Evolutionary conservation across 208 protist species (phyloP).

Genomic region (Acanthamoeba healyi): DNA sequence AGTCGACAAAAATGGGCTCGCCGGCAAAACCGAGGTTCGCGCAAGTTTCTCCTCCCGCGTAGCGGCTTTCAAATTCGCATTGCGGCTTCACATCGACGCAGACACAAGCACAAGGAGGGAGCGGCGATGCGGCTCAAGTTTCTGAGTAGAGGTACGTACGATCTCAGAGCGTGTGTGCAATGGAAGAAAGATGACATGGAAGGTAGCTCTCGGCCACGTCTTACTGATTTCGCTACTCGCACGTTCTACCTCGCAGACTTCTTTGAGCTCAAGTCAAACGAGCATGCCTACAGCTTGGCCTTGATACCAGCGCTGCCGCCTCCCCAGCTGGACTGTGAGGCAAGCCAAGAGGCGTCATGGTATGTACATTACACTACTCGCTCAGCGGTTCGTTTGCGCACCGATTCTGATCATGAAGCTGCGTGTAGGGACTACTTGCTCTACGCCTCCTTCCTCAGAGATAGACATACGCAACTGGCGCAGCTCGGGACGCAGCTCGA

Average conservation of each 20-base stretch:
- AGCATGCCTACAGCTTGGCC: not conserved
- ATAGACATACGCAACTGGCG: not conserved
- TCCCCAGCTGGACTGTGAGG: not conserved
- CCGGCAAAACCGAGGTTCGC: no score
- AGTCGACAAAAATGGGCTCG: no score
- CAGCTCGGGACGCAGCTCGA: not conserved
- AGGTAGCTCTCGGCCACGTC: not conserved
- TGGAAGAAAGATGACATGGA: not conserved
- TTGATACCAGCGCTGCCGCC: not conserved
- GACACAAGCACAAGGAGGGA: no score
- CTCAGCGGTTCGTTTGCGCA: not conserved
- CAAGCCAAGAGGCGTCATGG: not conserved
- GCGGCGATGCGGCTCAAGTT: constrained; percentile 52
- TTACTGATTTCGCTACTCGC: not conserved
- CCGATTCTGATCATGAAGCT: not conserved
- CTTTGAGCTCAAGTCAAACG: constrained; percentile 55
- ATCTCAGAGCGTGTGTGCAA: no score
- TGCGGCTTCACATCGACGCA: no score
- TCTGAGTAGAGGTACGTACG: not conserved
- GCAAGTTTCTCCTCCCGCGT: no score
- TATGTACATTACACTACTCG: not conserved
- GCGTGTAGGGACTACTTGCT: not conserved
- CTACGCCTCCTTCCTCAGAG: not conserved
- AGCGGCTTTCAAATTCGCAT: no score
- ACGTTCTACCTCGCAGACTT: constrained; percentile 9